A percentile compares a stretch with the other conserved stretches of the same genome.
Evolutionary conservation across 257 asterid species (phyloP).

Genomic region (Oldenlandia corymbosa): DNA sequence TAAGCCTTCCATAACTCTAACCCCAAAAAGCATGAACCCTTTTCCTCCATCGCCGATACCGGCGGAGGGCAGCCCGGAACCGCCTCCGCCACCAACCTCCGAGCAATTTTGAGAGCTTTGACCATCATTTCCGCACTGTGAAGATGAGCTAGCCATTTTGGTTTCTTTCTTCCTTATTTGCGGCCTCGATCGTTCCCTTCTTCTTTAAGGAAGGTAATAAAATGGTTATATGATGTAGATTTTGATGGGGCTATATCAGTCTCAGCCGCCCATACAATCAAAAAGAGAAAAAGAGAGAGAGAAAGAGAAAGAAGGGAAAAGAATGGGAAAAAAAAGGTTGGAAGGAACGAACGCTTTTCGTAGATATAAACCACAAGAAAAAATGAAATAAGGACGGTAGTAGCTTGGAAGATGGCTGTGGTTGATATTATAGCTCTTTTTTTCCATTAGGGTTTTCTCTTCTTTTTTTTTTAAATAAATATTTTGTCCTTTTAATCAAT

Average conservation of each 20-base stretch:
- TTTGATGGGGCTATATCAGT: background rate
- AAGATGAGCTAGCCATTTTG: slow-evolving; percentile 29
- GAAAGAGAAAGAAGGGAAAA: slow-evolving; percentile 9
- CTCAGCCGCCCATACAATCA: slow-evolving; percentile 10
- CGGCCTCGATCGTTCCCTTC: background rate
- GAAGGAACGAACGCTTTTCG: slow-evolving; percentile 8
- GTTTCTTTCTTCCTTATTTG: no score
- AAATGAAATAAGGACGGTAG: slow-evolving; percentile 15
- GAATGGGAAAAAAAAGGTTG: slow-evolving; percentile 16
- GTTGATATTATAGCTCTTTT: slow-evolving; percentile 21
- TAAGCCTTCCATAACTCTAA: slow-evolving; percentile 63
- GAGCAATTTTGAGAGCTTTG: slow-evolving; percentile 32
- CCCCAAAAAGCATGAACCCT: slow-evolving; percentile 95
- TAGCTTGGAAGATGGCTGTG: slow-evolving; percentile 6
- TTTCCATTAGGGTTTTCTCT: background rate
- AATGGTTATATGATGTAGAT: background rate
- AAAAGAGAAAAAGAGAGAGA: slow-evolving; percentile 5
- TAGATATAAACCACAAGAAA: background rate
- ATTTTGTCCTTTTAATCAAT: slow-evolving; percentile 14
- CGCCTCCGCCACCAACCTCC: slow-evolving; percentile 27
- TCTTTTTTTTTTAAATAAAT: slow-evolving; percentile 5
- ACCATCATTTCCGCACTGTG: slow-evolving; percentile 30
- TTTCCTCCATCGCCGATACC: slow-evolving; percentile 13
- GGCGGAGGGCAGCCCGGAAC: background rate
- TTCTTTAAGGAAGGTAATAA: background rate